A percentile compares a stretch with the other conserved stretches of the same genome.
phyloP scores from a whole-genome alignment of 192 early-diverging fungal genomes.

The Neocallimastix lanati region DNA sequence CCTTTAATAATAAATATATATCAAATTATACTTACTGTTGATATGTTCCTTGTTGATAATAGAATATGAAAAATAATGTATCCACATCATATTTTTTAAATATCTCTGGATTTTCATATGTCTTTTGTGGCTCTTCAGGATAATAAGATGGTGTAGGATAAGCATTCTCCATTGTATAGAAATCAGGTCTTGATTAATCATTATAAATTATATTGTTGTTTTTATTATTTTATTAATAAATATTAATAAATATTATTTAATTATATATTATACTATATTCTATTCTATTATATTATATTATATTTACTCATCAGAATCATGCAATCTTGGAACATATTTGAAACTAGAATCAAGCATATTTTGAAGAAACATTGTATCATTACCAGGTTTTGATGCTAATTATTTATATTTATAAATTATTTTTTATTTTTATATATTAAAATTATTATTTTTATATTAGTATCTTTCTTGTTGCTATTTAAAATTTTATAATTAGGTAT shows the following conservation, averaged over 20 bases:
- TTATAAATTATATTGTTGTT: too few relatives aligned
- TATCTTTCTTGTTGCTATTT: too few relatives aligned
- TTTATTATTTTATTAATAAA: too few relatives aligned
- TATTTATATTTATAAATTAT: too few relatives aligned
- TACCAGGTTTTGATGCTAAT: constrained; percentile 5
- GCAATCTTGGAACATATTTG: constrained; percentile 57
- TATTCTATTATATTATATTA: background rate
- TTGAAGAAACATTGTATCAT: constrained; percentile 19
- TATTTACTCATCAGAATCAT: constrained; percentile 61
- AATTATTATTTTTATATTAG: constrained; percentile 2
- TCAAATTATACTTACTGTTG: constrained; percentile 60
- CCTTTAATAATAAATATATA: too few relatives aligned
- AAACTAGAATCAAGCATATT: constrained; percentile 76
- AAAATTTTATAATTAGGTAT: too few relatives aligned
- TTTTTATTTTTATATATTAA: background rate
- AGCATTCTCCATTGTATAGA: constrained; percentile 54
- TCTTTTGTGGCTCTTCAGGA: constrained; percentile 56
- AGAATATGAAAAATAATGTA: constrained; percentile 94
- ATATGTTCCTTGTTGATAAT: constrained; percentile 90
- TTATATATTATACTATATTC: too few relatives aligned
- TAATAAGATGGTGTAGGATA: constrained; percentile 80
- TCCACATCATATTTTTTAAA: constrained; percentile 87
- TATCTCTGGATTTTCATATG: constrained; percentile 62
- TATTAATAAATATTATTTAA: too few relatives aligned
- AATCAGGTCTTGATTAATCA: constrained; percentile 26